Evolutionary conservation across 352 stramenopile genomes (phyloP).

Genomic region (Globisporangium paddicum): DNA sequence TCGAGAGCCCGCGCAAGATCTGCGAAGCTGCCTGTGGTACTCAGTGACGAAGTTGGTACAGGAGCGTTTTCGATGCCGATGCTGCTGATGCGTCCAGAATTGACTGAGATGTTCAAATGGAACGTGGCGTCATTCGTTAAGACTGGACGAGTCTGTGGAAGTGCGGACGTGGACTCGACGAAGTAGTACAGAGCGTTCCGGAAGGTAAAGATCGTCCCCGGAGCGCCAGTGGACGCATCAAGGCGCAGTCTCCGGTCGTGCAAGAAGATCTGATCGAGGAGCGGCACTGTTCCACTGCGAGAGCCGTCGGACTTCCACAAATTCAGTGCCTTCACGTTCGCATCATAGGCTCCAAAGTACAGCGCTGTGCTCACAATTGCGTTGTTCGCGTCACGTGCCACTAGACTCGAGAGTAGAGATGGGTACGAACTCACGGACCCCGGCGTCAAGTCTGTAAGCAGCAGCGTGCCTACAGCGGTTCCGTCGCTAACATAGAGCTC

Average conservation of each 20-base stretch:
- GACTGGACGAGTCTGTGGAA: background rate
- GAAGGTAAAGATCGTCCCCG: conserved; percentile 10
- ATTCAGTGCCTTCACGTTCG: conserved; percentile 1
- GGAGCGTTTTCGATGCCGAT: background rate
- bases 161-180: background rate
- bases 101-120: conserved; percentile 19
- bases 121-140: conserved; percentile 6
- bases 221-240: background rate
- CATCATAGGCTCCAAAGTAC: conserved; percentile 23
- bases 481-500: conserved; percentile 67
- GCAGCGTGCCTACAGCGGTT: conserved; percentile 29
- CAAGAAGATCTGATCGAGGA: conserved; percentile 24
- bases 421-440: conserved; percentile 24
- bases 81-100: conserved; percentile 13
- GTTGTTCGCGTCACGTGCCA: background rate
- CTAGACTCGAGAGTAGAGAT: conserved; percentile 16
- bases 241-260: conserved; percentile 10
- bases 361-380: conserved; percentile 14
- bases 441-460: conserved; percentile 27
- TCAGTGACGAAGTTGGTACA: background rate
- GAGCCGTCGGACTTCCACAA: conserved; percentile 39
- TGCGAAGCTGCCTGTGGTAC: conserved; percentile 9
- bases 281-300: conserved; percentile 9
- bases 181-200: conserved; percentile 26
- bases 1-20: conserved; percentile 18